phyloP scores from a whole-genome alignment of 768 basidiomycete genomes.

The Coprinopsis strossmayeri region DNA sequence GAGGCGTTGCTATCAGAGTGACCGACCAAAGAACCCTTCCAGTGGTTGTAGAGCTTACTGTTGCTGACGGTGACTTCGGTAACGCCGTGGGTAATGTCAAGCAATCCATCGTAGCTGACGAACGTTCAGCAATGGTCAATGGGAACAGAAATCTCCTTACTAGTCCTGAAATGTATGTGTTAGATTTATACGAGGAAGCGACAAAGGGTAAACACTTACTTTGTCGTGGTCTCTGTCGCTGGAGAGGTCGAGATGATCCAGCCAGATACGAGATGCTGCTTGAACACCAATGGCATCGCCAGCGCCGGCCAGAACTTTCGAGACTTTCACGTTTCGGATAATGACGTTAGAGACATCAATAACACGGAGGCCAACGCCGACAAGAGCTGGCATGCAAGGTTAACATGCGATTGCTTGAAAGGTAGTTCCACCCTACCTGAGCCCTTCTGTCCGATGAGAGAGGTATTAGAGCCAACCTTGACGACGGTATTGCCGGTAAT shows the following conservation, averaged over 20 bases:
- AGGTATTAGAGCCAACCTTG: constrained; percentile 37
- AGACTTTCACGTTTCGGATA: constrained; percentile 43
- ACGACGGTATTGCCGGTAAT: constrained; percentile 39
- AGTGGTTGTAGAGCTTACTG: constrained; percentile 37
- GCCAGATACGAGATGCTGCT: constrained; percentile 32
- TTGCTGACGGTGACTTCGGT: constrained; percentile 36
- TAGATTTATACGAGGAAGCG: neutral
- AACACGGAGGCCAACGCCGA: constrained; percentile 40
- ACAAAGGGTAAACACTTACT: constrained; percentile 16
- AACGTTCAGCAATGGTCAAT: too few species aligned
- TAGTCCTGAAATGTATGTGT: too few species aligned
- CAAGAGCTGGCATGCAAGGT: constrained; percentile 24
- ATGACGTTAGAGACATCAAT: constrained; percentile 37
- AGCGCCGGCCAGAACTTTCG: constrained; percentile 37
- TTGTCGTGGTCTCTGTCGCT: constrained; percentile 40
- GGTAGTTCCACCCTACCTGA: constrained; percentile 24
- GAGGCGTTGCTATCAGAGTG: constrained; percentile 32
- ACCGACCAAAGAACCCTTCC: constrained; percentile 38
- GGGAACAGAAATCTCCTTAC: too few species aligned
- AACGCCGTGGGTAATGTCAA: constrained; percentile 39
- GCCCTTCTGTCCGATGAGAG: constrained; percentile 32
- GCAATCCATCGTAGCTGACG: constrained; percentile 38
- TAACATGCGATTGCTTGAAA: neutral
- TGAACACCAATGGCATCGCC: constrained; percentile 43
- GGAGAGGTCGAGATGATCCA: constrained; percentile 40